phyloP scores from a whole-genome alignment of 495 filamentous ascomycete genomes.

The Penicillium flavigenum region DNA sequence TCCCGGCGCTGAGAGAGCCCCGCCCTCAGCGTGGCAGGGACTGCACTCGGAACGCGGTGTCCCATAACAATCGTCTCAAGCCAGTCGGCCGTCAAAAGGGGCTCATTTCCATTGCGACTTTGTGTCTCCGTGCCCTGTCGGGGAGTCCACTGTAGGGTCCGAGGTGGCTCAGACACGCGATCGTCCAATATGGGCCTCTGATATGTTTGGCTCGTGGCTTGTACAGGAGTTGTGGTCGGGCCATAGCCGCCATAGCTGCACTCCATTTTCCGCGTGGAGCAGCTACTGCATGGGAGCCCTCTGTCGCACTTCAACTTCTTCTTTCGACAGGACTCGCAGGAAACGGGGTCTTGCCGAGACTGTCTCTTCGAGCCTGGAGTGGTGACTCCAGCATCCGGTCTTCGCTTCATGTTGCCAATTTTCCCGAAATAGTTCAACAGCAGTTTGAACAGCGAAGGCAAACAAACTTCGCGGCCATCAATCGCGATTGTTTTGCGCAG shows the following conservation, averaged over 20 bases:
- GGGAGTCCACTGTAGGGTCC: not conserved
- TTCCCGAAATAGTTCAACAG: not conserved
- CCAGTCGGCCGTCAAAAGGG: constrained; percentile 32
- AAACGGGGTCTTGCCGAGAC: constrained; percentile 49
- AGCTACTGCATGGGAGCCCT: constrained; percentile 46
- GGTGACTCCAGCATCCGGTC: not conserved
- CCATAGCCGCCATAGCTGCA: constrained; percentile 32
- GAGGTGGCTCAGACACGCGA: not conserved
- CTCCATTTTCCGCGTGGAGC: constrained; percentile 33
- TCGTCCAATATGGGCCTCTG: not conserved
- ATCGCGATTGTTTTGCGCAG: not conserved
- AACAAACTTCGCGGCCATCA: not conserved
- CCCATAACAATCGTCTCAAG: constrained; percentile 46
- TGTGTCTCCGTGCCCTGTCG: not conserved
- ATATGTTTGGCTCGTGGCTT: not conserved
- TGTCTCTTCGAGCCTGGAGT: constrained; percentile 20
- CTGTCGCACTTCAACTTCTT: constrained; percentile 24
- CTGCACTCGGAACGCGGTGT: constrained; percentile 31
- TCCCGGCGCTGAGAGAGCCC: constrained; percentile 16
- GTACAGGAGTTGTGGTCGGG: not conserved
- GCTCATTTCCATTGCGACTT: constrained; percentile 19
- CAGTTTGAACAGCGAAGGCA: not conserved
- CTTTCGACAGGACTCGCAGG: constrained; percentile 37
- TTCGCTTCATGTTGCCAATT: constrained; percentile 33
- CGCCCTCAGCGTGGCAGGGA: constrained; percentile 27